These are phyloP conservation scores for Paraphoma chrysanthemicola DNA, from an alignment of 2,329 filamentous ascomycete species.

Conservation along the genomic window DNA sequence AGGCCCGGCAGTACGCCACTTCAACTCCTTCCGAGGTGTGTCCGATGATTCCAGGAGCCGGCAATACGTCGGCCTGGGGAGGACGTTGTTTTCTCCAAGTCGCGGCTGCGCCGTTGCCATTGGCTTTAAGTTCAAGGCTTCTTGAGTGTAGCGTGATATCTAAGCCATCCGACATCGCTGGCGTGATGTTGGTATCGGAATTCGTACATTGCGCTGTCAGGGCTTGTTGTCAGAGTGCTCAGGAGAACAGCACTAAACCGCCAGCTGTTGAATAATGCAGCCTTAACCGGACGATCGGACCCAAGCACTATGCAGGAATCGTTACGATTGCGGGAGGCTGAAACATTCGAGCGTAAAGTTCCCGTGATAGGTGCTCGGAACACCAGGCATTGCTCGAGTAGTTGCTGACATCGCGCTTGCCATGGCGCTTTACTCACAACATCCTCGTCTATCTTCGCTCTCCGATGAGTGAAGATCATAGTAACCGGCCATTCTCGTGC, in stretches of 20 bases:
- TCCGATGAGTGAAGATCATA: neutral
- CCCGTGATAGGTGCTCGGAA: neutral
- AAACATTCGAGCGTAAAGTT: neutral
- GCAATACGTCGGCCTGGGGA: neutral
- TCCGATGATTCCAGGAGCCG: neutral
- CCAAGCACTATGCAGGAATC: conserved; percentile 4
- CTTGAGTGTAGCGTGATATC: too few relatives aligned
- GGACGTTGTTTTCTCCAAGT: neutral
- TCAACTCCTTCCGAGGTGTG: neutral
- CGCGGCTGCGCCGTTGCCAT: neutral
- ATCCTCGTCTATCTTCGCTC: neutral
- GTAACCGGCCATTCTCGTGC: neutral
- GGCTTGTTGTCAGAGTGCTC: too few relatives aligned
- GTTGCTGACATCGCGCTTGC: neutral
- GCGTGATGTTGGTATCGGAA: too few relatives aligned
- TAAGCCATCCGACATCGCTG: too few relatives aligned
- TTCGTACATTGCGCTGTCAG: too few relatives aligned
- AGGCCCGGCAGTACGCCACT: neutral
- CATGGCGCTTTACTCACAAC: neutral
- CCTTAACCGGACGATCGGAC: conserved; percentile 3
- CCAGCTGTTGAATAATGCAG: conserved; percentile 1
- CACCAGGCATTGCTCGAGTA: neutral
- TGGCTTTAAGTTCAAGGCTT: too few relatives aligned
- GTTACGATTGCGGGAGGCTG: neutral
- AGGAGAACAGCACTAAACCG: neutral